Base-by-base conservation (phyloP, 2,329 filamentous ascomycete genomes). In the Pseudofabraea citricarpa region DNA sequence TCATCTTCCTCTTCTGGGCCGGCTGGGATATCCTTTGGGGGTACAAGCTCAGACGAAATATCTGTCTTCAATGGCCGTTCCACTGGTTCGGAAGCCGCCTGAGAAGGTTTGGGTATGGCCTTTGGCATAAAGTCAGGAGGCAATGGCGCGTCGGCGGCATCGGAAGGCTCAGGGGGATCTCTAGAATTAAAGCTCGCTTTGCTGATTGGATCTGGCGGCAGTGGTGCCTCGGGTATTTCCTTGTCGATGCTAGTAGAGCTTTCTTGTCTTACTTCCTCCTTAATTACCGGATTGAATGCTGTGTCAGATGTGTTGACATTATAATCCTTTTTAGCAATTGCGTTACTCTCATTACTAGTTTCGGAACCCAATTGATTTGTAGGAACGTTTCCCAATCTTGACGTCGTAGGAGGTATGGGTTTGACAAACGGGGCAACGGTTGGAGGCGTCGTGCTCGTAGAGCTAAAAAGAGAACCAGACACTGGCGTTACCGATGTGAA, bases 161-260 rank as follows among this genome's bases (percentile, higher is more conserved):
- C 64, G 3, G 71, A 65, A 2, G 71, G 69, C 31, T 66, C 50
- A 13, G 70, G 66, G 0, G 66, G 66, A 41, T 69, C 66, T 4
- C 64, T 60, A 8, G 56, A 44, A 15, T 51, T 32, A 47, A 61
- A 64, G 13, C 53, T 52, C 18, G 50, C 45, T 45, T 65, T 66
- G 49, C 57, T 65, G 4, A 61, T 61, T 8, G 67, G 58, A 51
- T 72, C 69, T 18, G 71, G 67, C 7, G 72, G 69, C 9, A 73
- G 48, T 16, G 72, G 69, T 7, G 66, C 63, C 38, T 68, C 61
- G 12, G 48, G 55, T 18, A 57, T 54, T 23, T 51, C 48, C 36
- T 46, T 42, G 22, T 44, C 42, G 41, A 52, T 36, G 29, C 39
- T 36, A 35, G 46, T 44, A 36, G 16, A 15, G 27, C 13, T 9